Conservation (phyloP, 306 rosid genomes). For the Quercus ilex region DNA sequence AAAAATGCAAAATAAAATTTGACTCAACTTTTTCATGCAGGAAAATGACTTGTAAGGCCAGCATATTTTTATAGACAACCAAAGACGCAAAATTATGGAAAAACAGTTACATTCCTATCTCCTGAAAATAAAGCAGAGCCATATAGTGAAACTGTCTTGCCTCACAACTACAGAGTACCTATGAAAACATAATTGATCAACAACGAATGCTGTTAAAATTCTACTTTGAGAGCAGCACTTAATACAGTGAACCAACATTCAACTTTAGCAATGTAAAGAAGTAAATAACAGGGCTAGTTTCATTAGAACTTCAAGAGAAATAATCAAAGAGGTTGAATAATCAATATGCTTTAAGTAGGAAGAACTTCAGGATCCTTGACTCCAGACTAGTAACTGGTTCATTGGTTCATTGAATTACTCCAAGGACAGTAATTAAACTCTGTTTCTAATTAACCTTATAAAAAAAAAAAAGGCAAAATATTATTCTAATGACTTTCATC, state of each 20-base stretch:
- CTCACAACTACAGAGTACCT: no score
- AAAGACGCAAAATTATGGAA: not conserved
- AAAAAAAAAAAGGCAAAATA: not conserved
- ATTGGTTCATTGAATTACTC: no score
- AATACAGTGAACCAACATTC: not conserved
- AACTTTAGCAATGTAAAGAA: not conserved
- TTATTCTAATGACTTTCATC: not conserved
- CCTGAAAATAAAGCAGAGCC: not conserved
- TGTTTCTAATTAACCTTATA: not conserved
- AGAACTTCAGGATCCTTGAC: no score
- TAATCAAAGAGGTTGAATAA: not conserved
- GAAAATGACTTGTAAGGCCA: not conserved
- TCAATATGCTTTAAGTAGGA: not conserved
- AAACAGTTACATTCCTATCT: not conserved
- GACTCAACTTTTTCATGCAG: not conserved
- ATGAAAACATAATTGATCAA: not conserved
- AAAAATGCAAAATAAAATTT: not conserved
- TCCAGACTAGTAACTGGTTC: no score
- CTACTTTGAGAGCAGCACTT: not conserved
- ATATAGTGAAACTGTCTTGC: not conserved
- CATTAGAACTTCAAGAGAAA: not conserved
- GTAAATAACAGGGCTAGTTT: not conserved
- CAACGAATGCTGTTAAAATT: not conserved
- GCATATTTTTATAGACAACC: not conserved
- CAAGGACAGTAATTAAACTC: not conserved